Evolutionary conservation across 306 rosid genomes (phyloP).

Genomic region (Lathyrus aphaca): DNA sequence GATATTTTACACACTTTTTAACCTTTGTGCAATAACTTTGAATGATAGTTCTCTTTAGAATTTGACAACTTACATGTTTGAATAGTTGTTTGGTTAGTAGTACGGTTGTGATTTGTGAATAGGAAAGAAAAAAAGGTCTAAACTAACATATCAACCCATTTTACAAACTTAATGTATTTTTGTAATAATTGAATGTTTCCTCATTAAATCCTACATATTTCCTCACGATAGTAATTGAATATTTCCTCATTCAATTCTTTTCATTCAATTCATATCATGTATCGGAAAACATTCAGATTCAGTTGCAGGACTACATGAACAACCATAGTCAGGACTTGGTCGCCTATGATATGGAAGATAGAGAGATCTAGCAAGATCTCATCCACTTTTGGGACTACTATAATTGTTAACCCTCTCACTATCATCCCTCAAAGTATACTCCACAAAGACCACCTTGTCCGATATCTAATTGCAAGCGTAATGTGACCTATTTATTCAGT

Average conservation of each 20-base stretch:
- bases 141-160: background rate
- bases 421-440: slow-evolving; percentile 92
- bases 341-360: slow-evolving; percentile 76
- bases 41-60: background rate
- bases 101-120: background rate
- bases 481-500: slow-evolving; percentile 7
- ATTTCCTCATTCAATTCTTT: no score
- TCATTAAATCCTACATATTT: no score
- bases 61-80: background rate
- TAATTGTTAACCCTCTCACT: slow-evolving; percentile 70
- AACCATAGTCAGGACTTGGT: slow-evolving; percentile 91
- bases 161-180: slow-evolving; percentile 24
- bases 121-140: slow-evolving; percentile 9
- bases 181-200: no score
- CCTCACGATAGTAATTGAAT: no score
- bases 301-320: slow-evolving; percentile 68
- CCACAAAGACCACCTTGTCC: no score
- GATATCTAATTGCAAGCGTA: no score
- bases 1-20: background rate
- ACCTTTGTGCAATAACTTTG: slow-evolving; percentile 2
- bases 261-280: no score
- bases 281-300: no score
- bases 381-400: slow-evolving; percentile 80
- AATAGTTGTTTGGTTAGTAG: background rate
- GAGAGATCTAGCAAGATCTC: slow-evolving; percentile 73